Conservation (phyloP, 208 protist genomes). For the Angomonas ambiguus region DNA sequence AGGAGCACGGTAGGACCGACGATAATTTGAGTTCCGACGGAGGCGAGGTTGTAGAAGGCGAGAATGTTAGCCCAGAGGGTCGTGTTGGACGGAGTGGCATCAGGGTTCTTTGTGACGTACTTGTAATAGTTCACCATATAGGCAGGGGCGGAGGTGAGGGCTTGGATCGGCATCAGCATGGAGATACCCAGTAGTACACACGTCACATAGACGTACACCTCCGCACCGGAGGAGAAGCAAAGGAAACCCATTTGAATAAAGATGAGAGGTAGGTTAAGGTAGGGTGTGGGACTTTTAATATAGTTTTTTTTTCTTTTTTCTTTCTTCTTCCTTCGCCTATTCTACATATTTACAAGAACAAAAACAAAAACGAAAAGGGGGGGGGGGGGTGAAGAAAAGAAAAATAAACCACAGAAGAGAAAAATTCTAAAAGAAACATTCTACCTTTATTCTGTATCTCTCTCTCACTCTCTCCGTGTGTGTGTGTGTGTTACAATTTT, state of each 20-base stretch:
- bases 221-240: slow-evolving; percentile 13
- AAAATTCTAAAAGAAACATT: neutral
- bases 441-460: too few relatives aligned
- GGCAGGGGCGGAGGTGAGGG: slow-evolving; percentile 70
- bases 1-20: slow-evolving; percentile 45
- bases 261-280: too few relatives aligned
- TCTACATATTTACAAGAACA: neutral
- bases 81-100: slow-evolving; percentile 31
- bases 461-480: too few relatives aligned
- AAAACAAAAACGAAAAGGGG: neutral
- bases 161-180: slow-evolving; percentile 82
- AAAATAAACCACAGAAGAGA: neutral
- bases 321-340: neutral
- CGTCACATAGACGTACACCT: slow-evolving; percentile 73
- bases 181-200: slow-evolving; percentile 82
- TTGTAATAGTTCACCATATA: slow-evolving; percentile 80
- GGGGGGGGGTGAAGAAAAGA: neutral
- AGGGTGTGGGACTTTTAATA: too few relatives aligned
- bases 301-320: neutral
- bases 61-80: slow-evolving; percentile 73
- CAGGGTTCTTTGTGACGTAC: slow-evolving; percentile 46
- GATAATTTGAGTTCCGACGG: slow-evolving; percentile 56
- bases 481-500: too few relatives aligned
- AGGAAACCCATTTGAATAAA: too few relatives aligned
- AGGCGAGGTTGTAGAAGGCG: slow-evolving; percentile 77